phyloP scores from a whole-genome alignment of 2,329 filamentous ascomycete genomes.

The Botryotinia convoluta region DNA sequence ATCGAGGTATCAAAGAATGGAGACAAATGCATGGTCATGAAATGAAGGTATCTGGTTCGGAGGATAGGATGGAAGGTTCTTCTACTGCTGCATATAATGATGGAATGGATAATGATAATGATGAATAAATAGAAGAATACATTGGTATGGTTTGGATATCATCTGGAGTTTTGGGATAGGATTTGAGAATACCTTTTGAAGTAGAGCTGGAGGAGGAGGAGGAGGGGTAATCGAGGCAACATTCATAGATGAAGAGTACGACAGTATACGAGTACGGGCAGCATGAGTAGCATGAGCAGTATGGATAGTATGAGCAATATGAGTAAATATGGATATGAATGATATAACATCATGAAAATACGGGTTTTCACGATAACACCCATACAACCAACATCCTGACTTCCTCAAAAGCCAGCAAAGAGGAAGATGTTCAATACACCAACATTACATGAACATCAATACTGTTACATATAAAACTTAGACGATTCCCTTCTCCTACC shows the following conservation, averaged over 20 bases:
- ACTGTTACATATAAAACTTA: neutral
- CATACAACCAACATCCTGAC: neutral
- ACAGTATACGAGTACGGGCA: neutral
- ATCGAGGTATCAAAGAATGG: slow-evolving; percentile 79
- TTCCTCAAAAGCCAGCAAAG: neutral
- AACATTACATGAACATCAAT: neutral
- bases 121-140: neutral
- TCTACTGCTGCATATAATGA: neutral
- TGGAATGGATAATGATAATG: neutral
- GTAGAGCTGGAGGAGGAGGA: neutral
- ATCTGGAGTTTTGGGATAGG: neutral
- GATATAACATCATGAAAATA: neutral
- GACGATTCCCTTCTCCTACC: neutral
- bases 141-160: neutral
- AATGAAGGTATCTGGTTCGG: neutral
- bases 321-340: neutral
- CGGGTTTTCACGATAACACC: neutral
- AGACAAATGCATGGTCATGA: slow-evolving; percentile 53
- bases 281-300: neutral
- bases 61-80: neutral
- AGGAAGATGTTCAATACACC: neutral
- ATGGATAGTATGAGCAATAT: neutral
- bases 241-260: neutral
- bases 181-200: neutral
- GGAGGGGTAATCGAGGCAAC: neutral